Base-by-base conservation (phyloP, 2,329 filamentous ascomycete genomes). In the Pleoardoris graminearum region DNA sequence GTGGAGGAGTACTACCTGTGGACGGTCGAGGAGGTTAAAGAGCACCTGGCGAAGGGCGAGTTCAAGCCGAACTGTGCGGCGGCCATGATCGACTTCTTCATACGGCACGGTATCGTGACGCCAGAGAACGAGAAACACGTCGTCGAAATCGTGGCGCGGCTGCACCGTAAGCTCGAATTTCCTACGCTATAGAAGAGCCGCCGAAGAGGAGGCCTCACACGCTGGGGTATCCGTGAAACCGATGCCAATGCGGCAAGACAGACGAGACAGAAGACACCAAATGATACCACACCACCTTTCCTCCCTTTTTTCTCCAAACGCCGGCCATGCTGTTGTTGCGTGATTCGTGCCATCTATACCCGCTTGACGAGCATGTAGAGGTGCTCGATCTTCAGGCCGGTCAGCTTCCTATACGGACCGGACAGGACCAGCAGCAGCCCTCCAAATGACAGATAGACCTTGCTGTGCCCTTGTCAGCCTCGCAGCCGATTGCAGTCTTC, bases 331-430 rank as follows among this genome's bases (percentile, higher is more conserved):
- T 60, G 58, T 53, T 58, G 21, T 53, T 30, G 35, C 17, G 51
- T 38, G 42, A 17, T 37, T 33, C 10, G 39, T 21, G 47, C 45
- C 1, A 25, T 35, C 17, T 41, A 43, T 38, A 39, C 30, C 85
- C 95, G 96, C 85, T 97, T 99, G 64, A 96, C 80, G 55, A 97
- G 82, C 55, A 99, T 83, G 73, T 99, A 99, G 59, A 95, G 86
- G 70, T 96, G 88, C 73, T 99, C 94, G 67, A 97, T 93, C 66
- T 91, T 85, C 69, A 99, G 77, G 23, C 91, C 89, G 29, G 89
- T 95, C 58, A 99, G 84, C 80, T 96, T 97, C 81, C 94, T 95
- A 75, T 96, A 94, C 2, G 94, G 94, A 5, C 95, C 94, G 68
- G 96, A 89, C 50, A 99, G 82, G 66, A 88, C 91, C 77, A 97